These are phyloP conservation scores for Akanthomyces dipterigenus DNA, from an alignment of 2,329 filamentous ascomycete species.

Conservation along the genomic window DNA sequence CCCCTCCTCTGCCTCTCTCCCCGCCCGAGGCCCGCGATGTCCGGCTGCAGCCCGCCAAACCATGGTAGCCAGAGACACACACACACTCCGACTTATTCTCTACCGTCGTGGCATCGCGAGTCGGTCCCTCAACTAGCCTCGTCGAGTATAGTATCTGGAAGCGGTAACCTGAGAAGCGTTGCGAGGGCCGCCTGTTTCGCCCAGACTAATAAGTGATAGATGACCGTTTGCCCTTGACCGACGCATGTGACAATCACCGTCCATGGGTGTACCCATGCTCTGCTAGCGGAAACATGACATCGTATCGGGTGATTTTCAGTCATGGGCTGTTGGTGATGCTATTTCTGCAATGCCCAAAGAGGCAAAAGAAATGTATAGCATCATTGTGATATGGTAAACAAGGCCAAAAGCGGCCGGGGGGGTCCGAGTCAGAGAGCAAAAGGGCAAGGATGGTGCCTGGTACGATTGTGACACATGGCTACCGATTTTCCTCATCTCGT, in stretches of 20 bases:
- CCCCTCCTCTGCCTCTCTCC: background rate
- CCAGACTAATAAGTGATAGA: background rate
- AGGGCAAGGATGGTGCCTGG: background rate
- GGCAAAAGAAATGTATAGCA: background rate
- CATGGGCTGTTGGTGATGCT: background rate
- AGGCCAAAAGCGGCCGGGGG: background rate
- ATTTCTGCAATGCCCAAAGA: background rate
- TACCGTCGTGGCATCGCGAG: background rate
- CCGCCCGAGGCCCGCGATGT: constrained; percentile 1
- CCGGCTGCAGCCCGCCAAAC: background rate
- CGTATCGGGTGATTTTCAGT: background rate
- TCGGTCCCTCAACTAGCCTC: background rate
- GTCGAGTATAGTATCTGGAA: background rate
- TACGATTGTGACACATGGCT: background rate
- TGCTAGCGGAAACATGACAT: background rate
- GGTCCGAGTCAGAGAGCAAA: background rate
- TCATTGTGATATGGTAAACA: background rate
- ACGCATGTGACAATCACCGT: background rate
- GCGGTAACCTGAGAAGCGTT: background rate
- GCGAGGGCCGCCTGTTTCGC: background rate
- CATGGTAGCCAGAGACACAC: background rate
- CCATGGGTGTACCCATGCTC: background rate
- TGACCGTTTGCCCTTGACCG: background rate
- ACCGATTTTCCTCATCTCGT: background rate
- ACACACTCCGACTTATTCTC: background rate